Base-by-base conservation (phyloP, 2,329 filamentous ascomycete species). In the Escovopsis sp. region DNA sequence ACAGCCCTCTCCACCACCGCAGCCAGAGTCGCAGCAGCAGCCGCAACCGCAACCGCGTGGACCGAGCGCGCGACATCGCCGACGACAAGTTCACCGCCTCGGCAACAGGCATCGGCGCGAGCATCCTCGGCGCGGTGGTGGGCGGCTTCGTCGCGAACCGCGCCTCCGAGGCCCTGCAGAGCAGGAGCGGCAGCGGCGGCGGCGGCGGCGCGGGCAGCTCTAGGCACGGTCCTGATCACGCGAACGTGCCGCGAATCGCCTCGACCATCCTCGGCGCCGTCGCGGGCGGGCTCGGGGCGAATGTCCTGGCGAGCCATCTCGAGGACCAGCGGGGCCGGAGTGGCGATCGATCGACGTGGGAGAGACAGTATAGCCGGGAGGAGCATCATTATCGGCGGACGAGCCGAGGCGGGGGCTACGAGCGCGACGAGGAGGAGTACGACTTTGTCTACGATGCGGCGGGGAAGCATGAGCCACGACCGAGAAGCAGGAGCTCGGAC, bases 211-310 rank as follows among this genome's bases (percentile, higher is more conserved):
- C 53, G 29, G 54, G 55, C 38, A 52, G 51, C 20, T 20, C 20
- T 4, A 30, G 27, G 11, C 9, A 9, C 27, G 27, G 2, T 7
- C 11, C 27, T 3, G 52, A 55, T 36, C 46, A 56, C 12, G 51
- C 57, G 5, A 51, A 57, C 37, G 57, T 56, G n/a, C 54, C 53
- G 30, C 55, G 55, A 27, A 51, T 56, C n/a, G 53, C 73, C 13
- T 66, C 68, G 4, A 72, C 72, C 9, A 56, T 74, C 9, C 60
- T 74, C 4, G 71, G 72, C 2, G 72, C 70, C 2, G 67, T 72
- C 4, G 70, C 72, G 1, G 71, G 70, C 3, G 71, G 71, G 4
- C 59, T 76, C 9, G 70, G 70, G 5, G 71, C 71, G 11, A 75
- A 71, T 41, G 68, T 65, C 12, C 51, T 71, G 31, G 64, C 67